Evolutionary conservation across 768 basidiomycete species (phyloP).

Genomic region (Rhizopogon roseolus): DNA sequence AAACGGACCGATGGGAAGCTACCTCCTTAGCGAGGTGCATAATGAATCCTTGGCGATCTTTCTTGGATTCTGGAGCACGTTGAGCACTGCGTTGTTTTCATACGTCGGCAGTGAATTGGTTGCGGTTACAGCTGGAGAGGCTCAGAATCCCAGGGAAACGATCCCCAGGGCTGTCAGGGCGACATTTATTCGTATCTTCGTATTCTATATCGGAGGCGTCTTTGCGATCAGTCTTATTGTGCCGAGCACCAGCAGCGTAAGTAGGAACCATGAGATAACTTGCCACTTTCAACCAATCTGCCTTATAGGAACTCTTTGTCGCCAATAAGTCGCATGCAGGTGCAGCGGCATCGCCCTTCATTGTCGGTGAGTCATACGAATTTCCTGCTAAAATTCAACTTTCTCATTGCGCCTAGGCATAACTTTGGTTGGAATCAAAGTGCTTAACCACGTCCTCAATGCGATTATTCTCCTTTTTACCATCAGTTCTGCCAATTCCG

Average conservation of each 20-base stretch:
- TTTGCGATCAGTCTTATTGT: slow-evolving; percentile 72
- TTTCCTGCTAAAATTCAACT: neutral
- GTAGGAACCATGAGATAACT: slow-evolving; percentile 28
- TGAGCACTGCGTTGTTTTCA: slow-evolving; percentile 71
- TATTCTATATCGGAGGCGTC: slow-evolving; percentile 69
- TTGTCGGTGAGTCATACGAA: slow-evolving; percentile 43
- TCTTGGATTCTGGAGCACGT: slow-evolving; percentile 67
- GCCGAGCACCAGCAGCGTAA: slow-evolving; percentile 48
- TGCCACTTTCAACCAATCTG: neutral
- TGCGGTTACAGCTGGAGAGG: slow-evolving; percentile 56
- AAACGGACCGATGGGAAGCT: slow-evolving; percentile 53
- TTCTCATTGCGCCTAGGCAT: slow-evolving; percentile 21
- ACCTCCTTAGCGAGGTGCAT: slow-evolving; percentile 45
- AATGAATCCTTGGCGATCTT: slow-evolving; percentile 48
- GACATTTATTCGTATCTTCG: slow-evolving; percentile 54
- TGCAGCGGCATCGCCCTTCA: slow-evolving; percentile 63
- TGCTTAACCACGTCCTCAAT: slow-evolving; percentile 62
- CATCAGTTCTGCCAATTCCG: slow-evolving; percentile 60
- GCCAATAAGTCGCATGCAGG: slow-evolving; percentile 34
- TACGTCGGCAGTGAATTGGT: slow-evolving; percentile 76
- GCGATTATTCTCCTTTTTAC: slow-evolving; percentile 60
- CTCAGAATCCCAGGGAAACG: slow-evolving; percentile 68
- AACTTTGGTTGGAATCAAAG: slow-evolving; percentile 49
- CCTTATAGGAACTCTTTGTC: slow-evolving; percentile 28
- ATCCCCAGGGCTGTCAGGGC: slow-evolving; percentile 67